Evolutionary conservation across 2,329 filamentous ascomycete species (phyloP).

Genomic region (Aaosphaeria arxii): DNA sequence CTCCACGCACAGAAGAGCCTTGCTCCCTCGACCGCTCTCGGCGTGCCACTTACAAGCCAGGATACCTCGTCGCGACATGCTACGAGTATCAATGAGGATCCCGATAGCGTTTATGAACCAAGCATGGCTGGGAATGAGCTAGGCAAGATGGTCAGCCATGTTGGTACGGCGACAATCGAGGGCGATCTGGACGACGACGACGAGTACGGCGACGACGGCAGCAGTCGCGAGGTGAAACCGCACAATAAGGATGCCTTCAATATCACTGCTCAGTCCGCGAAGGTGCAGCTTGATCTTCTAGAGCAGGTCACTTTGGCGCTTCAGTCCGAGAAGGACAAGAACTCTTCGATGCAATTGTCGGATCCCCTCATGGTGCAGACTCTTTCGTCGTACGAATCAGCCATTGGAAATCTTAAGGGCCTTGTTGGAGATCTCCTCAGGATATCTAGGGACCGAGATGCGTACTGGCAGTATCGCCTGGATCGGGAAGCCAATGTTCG

Average conservation of each 20-base stretch:
- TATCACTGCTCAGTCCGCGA: constrained; percentile 94
- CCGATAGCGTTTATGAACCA: constrained; percentile 57
- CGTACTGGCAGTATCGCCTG: constrained; percentile 94
- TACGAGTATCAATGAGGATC: constrained; percentile 54
- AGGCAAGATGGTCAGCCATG: constrained; percentile 47
- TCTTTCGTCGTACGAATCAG: constrained; percentile 80
- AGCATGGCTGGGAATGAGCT: constrained; percentile 56
- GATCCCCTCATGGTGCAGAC: constrained; percentile 76
- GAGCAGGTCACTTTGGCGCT: constrained; percentile 82
- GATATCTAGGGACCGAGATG: constrained; percentile 90
- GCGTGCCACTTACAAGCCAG: constrained; percentile 46
- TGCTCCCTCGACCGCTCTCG: constrained; percentile 43
- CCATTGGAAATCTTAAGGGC: constrained; percentile 81
- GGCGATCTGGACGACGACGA: constrained; percentile 64
- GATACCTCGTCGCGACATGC: constrained; percentile 34
- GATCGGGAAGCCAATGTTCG: constrained; percentile 89
- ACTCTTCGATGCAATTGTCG: constrained; percentile 69
- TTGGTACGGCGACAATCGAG: constrained; percentile 51
- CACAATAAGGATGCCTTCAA: constrained; percentile 91
- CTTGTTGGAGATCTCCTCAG: constrained; percentile 83
- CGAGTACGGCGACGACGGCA: constrained; percentile 77
- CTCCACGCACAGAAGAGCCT: constrained; percentile 26
- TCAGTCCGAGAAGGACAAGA: constrained; percentile 65
- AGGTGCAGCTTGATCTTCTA: constrained; percentile 86
- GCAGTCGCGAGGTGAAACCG: constrained; percentile 68